Base-by-base conservation (phyloP, 371 early-diverging fungal genomes). In the Lichtheimia hyalospora region DNA sequence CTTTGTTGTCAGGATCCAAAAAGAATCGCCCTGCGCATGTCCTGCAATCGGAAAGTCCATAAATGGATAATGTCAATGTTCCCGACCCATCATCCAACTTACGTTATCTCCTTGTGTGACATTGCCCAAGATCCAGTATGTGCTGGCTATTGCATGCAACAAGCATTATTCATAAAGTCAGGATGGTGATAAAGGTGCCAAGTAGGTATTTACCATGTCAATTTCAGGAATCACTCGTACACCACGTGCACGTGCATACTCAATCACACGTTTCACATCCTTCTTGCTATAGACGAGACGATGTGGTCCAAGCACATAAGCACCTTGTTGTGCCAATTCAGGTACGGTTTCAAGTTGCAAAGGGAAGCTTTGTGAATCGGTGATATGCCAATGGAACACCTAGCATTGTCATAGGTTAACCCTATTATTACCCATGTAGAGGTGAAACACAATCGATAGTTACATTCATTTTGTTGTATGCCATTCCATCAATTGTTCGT, bases 331-430 rank as follows among this genome's bases (percentile, higher is more conserved):
- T 89, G 91, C 8, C 86, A 89, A 64, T 41, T 74, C 79, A 8
- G 84, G 84, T 58, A 73, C 58, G 23, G 54, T 70, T 49, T 78
- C 73, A 27, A 84, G 70, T 49, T 66, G 68, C 6, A 88, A 62
- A 1, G 89, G 88, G 66, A 86, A 90, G 40, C 87, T 82, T 13
- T 89, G 91, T 12, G 88, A 74, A 57, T 92, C 91, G 5, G 85
- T 81, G 8, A 92, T 75, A 66, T 92, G 91, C 90, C 92, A 92
- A 65, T 92, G 91, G 62, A 91, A 82, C 13, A 88, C 72, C 77
- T 77, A 63, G 34, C 42, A 27, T 14, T 20, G 23, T 51, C n/a
- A 50, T 44, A 1, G 24, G 12, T 46, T 44, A 8, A 49, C 10
- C n/a, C n/a, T n/a, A n/a, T n/a, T n/a, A n/a, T n/a, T n/a, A n/a